Percentiles rank a stretch among this genome's conserved stretches.
Conservation (phyloP, 2,329 filamentous ascomycete genomes). For the Tetracladium maxilliforme region DNA sequence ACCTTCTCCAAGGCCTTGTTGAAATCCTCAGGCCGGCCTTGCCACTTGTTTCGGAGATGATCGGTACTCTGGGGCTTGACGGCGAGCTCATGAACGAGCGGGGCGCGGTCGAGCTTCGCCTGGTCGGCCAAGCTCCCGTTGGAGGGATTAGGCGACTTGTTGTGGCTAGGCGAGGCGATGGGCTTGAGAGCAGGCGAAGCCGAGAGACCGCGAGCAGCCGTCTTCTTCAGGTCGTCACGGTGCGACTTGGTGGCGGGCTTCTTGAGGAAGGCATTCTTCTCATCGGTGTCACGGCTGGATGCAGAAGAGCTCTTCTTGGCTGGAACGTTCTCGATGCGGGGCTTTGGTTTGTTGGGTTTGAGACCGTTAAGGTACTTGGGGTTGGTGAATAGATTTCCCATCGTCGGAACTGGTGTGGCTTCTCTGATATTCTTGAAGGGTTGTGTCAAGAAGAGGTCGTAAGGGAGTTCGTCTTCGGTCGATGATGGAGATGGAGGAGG, state of each 20-base stretch:
- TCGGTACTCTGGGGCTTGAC: slow-evolving; percentile 33
- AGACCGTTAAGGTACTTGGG: not conserved
- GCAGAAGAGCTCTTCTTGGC: slow-evolving; percentile 11
- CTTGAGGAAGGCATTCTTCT: not conserved
- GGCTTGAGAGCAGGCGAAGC: slow-evolving; percentile 30
- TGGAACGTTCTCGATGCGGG: too few relatives aligned
- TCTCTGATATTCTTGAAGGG: slow-evolving; percentile 2
- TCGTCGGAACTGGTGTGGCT: slow-evolving; percentile 1
- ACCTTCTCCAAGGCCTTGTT: slow-evolving; percentile 40
- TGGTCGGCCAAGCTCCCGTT: too few relatives aligned
- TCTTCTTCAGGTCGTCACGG: slow-evolving; percentile 40
- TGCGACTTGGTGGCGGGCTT: slow-evolving; percentile 19
- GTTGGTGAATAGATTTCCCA: too few relatives aligned
- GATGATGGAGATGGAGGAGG: too few relatives aligned
- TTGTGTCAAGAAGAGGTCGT: slow-evolving; percentile 1
- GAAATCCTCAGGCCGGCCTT: slow-evolving; percentile 35
- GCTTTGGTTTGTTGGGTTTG: slow-evolving; percentile 1
- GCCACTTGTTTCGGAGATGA: slow-evolving; percentile 33
- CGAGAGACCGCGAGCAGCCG: slow-evolving; percentile 35
- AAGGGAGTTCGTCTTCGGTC: too few relatives aligned
- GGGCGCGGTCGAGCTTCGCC: slow-evolving; percentile 34
- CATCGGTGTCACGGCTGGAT: slow-evolving; percentile 8
- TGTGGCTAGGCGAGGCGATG: slow-evolving; percentile 34
- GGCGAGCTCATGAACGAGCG: slow-evolving; percentile 47
- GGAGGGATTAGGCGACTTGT: too few relatives aligned